A percentile compares a stretch with the other conserved stretches of the same genome.
phyloP scores from a whole-genome alignment of 179 eudicot genomes.

The Amaranthus tricolor region DNA sequence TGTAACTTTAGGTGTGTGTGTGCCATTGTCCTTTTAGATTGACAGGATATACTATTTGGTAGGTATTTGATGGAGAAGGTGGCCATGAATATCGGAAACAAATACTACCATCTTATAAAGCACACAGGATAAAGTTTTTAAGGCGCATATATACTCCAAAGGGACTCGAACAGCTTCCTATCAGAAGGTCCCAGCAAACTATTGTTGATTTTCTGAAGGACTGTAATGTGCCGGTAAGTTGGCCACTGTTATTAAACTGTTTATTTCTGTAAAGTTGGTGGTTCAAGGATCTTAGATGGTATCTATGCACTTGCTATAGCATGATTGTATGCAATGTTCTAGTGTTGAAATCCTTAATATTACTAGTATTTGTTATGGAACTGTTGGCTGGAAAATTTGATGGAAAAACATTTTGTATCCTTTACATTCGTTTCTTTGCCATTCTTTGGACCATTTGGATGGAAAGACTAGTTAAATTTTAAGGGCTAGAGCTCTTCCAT shows the following conservation, averaged over 20 bases:
- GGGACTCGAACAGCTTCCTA: constrained; percentile 33
- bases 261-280: neutral
- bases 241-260: neutral
- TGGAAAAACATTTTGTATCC: neutral
- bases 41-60: constrained; percentile 17
- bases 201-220: constrained; percentile 48
- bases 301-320: neutral
- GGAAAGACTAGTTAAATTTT: no score
- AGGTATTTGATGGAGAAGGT: constrained; percentile 93
- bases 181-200: constrained; percentile 47
- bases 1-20: neutral
- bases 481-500: no score
- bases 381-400: neutral
- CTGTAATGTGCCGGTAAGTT: constrained; percentile 75
- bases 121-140: constrained; percentile 54
- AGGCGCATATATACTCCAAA: constrained; percentile 33
- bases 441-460: no score
- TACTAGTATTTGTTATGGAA: neutral
- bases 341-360: neutral
- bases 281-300: neutral
- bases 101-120: constrained; percentile 83
- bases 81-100: constrained; percentile 67
- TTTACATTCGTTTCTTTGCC: neutral
- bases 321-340: no score
- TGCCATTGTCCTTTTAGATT: neutral